Percentiles rank a stretch among this genome's conserved stretches.
Evolutionary conservation across 805 yeast species (phyloP).

Genomic region (Blastobotrys terrestris): DNA sequence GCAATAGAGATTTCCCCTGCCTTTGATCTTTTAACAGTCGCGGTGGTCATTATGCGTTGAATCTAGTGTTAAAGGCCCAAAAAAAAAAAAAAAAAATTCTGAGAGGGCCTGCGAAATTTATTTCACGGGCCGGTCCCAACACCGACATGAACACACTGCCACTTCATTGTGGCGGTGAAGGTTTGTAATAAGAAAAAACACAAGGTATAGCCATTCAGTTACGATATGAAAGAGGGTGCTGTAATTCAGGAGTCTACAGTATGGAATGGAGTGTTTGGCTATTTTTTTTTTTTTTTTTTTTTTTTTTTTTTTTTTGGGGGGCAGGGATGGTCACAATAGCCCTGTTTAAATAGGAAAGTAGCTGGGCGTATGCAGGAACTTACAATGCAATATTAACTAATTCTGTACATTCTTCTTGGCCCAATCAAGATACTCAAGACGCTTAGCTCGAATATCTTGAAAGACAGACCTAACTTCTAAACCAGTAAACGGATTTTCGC

Average conservation of each 20-base stretch:
- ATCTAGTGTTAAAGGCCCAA: no score
- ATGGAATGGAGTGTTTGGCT: no score
- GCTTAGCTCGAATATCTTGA: slow-evolving; percentile 41
- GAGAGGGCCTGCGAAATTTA: neutral
- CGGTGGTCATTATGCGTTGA: neutral
- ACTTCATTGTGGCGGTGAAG: no score
- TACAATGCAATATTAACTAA: neutral
- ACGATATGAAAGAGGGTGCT: no score
- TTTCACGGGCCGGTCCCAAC: neutral
- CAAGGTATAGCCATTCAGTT: no score
- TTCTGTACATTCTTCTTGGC: slow-evolving; percentile 7
- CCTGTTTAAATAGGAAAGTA: neutral
- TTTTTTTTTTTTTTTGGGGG: no score
- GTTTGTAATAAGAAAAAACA: no score
- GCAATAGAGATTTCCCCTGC: slow-evolving; percentile 18
- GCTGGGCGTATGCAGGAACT: neutral
- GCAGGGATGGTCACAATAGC: no score
- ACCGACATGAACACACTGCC: no score
- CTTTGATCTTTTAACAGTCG: slow-evolving; percentile 9
- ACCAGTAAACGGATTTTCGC: slow-evolving; percentile 41
- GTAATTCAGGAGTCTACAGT: no score
- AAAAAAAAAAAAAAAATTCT: neutral
- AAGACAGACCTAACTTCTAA: slow-evolving; percentile 48
- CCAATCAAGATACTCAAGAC: slow-evolving; percentile 38
- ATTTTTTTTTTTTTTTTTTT: no score